Evolutionary conservation across 1,284 basidiomycete genomes (phyloP).

Genomic region (Fomitopsis pinicola): DNA sequence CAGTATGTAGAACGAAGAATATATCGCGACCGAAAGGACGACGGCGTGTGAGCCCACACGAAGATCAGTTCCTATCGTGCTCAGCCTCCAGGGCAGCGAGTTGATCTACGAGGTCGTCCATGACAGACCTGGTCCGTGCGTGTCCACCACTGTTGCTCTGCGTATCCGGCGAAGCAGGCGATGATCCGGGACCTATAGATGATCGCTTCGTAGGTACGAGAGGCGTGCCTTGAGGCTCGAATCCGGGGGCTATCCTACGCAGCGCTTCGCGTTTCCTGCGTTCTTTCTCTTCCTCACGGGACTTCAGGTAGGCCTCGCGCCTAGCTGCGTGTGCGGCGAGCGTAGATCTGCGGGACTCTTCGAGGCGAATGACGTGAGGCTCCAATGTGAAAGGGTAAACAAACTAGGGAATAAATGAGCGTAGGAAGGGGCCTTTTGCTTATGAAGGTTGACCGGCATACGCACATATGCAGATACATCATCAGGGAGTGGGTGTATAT

Average conservation of each 20-base stretch:
- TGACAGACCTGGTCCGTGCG: constrained; percentile 47
- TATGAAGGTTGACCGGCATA: constrained; percentile 2
- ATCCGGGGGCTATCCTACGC: constrained; percentile 69
- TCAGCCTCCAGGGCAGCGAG: constrained; percentile 59
- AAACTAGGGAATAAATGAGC: constrained; percentile 50
- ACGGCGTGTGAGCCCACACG: no score
- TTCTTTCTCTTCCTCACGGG: constrained; percentile 76
- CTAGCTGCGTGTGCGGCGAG: constrained; percentile 61
- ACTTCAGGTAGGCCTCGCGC: constrained; percentile 64
- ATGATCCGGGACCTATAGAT: constrained; percentile 12
- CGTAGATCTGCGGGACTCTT: constrained; percentile 63
- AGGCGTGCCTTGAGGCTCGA: constrained; percentile 54
- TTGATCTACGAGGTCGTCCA: constrained; percentile 79
- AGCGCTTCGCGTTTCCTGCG: constrained; percentile 72
- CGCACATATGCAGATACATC: constrained; percentile 84
- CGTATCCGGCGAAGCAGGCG: background rate
- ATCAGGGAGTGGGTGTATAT: constrained; percentile 89
- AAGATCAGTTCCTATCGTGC: background rate
- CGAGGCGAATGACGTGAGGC: constrained; percentile 72
- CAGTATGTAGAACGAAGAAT: no score
- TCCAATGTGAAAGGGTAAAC: constrained; percentile 93
- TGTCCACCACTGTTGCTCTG: constrained; percentile 7
- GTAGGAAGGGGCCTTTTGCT: background rate
- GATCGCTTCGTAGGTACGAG: constrained; percentile 46
- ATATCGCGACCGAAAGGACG: no score